Percentiles rank a stretch among this genome's conserved stretches.
phyloP scores from a whole-genome alignment of 208 protist species.

The Trypanosoma boissoni region DNA sequence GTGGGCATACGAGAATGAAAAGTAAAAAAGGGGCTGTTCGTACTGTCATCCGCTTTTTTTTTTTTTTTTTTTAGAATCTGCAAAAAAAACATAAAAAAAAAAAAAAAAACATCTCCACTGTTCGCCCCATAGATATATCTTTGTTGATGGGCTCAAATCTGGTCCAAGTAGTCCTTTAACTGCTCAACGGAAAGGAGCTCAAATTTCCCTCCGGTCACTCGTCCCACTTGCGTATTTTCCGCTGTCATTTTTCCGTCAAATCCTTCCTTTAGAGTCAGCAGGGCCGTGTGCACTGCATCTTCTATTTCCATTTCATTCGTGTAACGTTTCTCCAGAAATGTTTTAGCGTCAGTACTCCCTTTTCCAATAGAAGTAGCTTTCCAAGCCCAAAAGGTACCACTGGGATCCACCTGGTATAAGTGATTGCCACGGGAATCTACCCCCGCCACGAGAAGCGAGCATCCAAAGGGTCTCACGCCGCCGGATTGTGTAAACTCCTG shows the following conservation, averaged over 20 bases:
- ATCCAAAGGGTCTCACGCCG: constrained; percentile 99
- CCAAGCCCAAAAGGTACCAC: constrained; percentile 99
- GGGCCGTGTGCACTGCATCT: constrained; percentile 99
- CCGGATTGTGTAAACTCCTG: constrained; percentile 99
- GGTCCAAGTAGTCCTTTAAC: constrained; percentile 83
- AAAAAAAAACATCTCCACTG: too few relatives aligned
- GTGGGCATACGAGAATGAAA: not conserved
- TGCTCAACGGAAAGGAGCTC: constrained; percentile 78
- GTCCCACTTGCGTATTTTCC: constrained; percentile 98
- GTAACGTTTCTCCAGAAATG: constrained; percentile 99
- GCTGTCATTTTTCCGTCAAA: constrained; percentile 96
- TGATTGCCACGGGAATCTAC: constrained; percentile 94
- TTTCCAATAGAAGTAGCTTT: constrained; percentile 99
- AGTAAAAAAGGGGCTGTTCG: not conserved
- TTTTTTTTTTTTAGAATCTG: constrained; percentile 12
- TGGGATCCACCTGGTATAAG: constrained; percentile 99
- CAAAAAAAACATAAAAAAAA: too few relatives aligned
- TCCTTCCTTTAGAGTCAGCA: constrained; percentile 98
- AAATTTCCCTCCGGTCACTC: constrained; percentile 89
- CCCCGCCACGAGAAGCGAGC: constrained; percentile 98
- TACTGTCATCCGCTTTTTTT: not conserved
- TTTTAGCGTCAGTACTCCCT: constrained; percentile 96
- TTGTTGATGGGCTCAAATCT: constrained; percentile 75
- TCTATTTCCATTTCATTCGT: constrained; percentile 98
- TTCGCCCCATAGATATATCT: too few relatives aligned